Evolutionary conservation across 2,329 filamentous ascomycete genomes (phyloP), one percentile per base, ranked within the genome.

Genomic region (Fusarium circinatum): DNA sequence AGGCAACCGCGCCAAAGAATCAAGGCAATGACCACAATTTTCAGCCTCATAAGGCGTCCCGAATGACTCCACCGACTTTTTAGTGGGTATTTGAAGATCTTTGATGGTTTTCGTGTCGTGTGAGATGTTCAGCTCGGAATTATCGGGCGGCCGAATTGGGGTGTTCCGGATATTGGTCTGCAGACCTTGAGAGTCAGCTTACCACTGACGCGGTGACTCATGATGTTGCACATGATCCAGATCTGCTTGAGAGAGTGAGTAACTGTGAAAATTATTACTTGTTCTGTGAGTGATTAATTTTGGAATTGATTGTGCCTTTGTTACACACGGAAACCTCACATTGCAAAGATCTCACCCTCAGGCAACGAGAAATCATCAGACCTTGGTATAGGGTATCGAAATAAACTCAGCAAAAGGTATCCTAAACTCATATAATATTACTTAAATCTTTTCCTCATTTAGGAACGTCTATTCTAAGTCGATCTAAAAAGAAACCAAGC

Each of bases 31-130:
- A 18, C 38, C 13, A 15, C 20, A 24, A 28, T 49, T 56, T 55
- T 68, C 67, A 59, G 52, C 67, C 59, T 70, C 49, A 39, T 22
- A 26, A 63, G 62, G 38, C 58, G 34, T 47, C 34, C 36, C 26
- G 10, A 15, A 22, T 9, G 20, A 9, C 17, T 39, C 22, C 34
- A 7, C 26, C 8, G 22, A 11, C 24, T 6, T 15, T 42, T 26
- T 49, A 45, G 36, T 26, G 24, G 56, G 12, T 9, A 3, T 18
- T 32, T 8, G 34, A 9, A 15, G 45, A 45, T 28, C n/a, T 49
- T 60, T 20, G 9, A 10, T 28, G 2, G 5, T 28, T 28, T 38
- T 26, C 1, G 17, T 6, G 44, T 65, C 38, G 14, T n/a, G 30
- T 45, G 62, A 62, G 38, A n/a, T 15, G 14, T 39, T 60, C 24